These are phyloP conservation scores for Trametes gibbosa DNA, from an alignment of 768 basidiomycete genomes.

Conservation along the genomic window DNA sequence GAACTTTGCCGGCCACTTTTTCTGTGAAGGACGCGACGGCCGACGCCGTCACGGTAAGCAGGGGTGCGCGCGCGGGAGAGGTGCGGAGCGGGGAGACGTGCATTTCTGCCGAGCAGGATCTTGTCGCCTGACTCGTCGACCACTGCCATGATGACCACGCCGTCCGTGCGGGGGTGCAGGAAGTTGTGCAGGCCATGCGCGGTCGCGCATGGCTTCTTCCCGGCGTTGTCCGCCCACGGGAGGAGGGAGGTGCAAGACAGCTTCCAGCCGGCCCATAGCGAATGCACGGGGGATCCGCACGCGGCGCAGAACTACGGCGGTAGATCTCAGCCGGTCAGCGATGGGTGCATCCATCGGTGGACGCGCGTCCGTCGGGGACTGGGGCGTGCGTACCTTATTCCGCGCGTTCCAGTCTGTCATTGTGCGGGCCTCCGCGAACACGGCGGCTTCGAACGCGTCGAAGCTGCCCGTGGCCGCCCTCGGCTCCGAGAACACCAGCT, in stretches of 20 bases:
- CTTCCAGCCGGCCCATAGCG: slow-evolving; percentile 97
- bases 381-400: slow-evolving; percentile 59
- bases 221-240: slow-evolving; percentile 68
- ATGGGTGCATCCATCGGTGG: background rate
- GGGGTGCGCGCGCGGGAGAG: background rate
- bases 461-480: slow-evolving; percentile 54
- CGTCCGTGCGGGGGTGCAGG: slow-evolving; percentile 76
- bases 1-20: slow-evolving; percentile 55
- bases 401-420: slow-evolving; percentile 92
- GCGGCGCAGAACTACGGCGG: slow-evolving; percentile 75
- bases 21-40: slow-evolving; percentile 35
- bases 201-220: slow-evolving; percentile 67
- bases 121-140: slow-evolving; percentile 78
- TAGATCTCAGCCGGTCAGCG: background rate
- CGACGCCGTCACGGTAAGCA: background rate
- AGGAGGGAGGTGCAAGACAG: slow-evolving; percentile 71
- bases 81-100: slow-evolving; percentile 35
- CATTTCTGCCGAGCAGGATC: slow-evolving; percentile 84
- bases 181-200: slow-evolving; percentile 88
- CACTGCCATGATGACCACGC: slow-evolving; percentile 90
- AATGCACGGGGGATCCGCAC: slow-evolving; percentile 79
- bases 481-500: slow-evolving; percentile 63
- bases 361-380: background rate
- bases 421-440: slow-evolving; percentile 77
- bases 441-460: slow-evolving; percentile 61